phyloP scores from a whole-genome alignment of 2,329 filamentous ascomycete species.

The Bertia moriformis region DNA sequence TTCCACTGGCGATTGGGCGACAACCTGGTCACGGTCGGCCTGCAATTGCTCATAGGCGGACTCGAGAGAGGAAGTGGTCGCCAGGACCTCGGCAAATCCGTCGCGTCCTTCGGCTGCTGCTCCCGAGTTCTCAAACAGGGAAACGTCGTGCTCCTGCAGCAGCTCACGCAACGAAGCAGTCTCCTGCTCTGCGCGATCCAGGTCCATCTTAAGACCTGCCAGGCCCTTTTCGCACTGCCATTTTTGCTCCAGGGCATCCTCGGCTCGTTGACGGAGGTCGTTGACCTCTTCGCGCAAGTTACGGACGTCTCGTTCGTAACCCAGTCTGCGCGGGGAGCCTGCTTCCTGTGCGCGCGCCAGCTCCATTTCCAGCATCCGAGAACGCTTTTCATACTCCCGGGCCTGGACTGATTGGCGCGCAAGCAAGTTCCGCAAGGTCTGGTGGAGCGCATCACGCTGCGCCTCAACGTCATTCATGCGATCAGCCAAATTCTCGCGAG shows the following conservation, averaged over 20 bases:
- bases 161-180: conserved; percentile 45
- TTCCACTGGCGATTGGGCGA: conserved; percentile 30
- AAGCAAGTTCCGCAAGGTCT: conserved; percentile 45
- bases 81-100: conserved; percentile 20
- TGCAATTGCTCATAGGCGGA: conserved; percentile 39
- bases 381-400: conserved; percentile 39
- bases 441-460: conserved; percentile 53
- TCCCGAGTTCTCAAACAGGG: neutral
- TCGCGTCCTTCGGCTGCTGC: conserved; percentile 9
- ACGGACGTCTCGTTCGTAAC: conserved; percentile 46
- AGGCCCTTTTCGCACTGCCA: conserved; percentile 57
- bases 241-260: conserved; percentile 54
- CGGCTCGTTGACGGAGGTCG: conserved; percentile 43
- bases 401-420: conserved; percentile 42
- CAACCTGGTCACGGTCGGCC: conserved; percentile 31
- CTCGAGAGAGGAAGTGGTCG: conserved; percentile 32
- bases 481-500: conserved; percentile 32
- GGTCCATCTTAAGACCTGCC: conserved; percentile 50
- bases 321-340: conserved; percentile 35
- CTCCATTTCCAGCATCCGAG: conserved; percentile 39
- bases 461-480: conserved; percentile 50
- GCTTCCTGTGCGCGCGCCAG: conserved; percentile 35
- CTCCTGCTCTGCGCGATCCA: conserved; percentile 55
- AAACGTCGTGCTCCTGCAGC: conserved; percentile 41
- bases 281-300: conserved; percentile 47